phyloP scores from a whole-genome alignment of 176 grass and related monocot species.

The Metroxylon sagu region DNA sequence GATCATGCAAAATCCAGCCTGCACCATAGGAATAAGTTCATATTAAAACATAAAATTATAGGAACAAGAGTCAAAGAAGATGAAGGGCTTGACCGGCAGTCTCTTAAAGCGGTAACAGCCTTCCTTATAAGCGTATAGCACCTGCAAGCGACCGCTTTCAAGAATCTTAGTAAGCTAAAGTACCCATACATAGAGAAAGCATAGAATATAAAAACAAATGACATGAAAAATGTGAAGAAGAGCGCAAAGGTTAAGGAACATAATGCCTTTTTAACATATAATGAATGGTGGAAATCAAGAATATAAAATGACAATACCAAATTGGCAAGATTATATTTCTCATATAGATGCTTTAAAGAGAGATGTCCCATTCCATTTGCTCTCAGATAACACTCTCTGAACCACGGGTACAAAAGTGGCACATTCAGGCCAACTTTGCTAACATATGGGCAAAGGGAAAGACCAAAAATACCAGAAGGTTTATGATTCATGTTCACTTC shows the following conservation, averaged over 20 bases:
- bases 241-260: not conserved
- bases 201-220: no score
- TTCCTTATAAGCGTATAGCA: no score
- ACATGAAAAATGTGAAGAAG: no score
- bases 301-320: constrained; percentile 25
- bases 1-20: no score
- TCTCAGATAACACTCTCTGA: constrained; percentile 31
- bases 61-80: no score
- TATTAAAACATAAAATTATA: no score
- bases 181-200: no score
- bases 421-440: constrained; percentile 13
- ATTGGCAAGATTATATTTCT: constrained; percentile 50
- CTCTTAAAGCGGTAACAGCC: no score
- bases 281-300: constrained; percentile 38
- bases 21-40: no score
- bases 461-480: constrained; percentile 20
- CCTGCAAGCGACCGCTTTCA: no score
- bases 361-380: constrained; percentile 25
- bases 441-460: constrained; percentile 40
- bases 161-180: no score
- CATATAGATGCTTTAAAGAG: constrained; percentile 28
- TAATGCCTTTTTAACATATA: not conserved
- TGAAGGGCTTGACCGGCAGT: no score
- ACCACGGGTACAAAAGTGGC: constrained; percentile 35
- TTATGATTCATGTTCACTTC: constrained; percentile 11